These are phyloP conservation scores for Jacaranda copaia DNA, from an alignment of 257 asterid genomes.

Conservation along the genomic window DNA sequence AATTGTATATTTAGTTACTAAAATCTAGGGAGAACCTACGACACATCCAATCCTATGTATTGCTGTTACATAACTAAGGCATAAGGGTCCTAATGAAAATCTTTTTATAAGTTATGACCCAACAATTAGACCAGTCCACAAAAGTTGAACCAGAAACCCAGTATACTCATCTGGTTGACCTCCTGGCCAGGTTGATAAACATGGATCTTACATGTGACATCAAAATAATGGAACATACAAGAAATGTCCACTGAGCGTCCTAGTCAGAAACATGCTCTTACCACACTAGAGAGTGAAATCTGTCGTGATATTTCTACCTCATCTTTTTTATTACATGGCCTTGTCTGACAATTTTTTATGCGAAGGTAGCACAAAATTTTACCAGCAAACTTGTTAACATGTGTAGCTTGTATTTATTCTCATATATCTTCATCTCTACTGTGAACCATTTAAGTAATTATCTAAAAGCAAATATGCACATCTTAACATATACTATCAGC, in stretches of 20 bases:
- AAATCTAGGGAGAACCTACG: not conserved
- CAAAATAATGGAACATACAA: not conserved
- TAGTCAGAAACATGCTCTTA: not conserved
- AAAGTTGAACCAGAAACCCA: not conserved
- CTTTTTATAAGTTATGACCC: not conserved
- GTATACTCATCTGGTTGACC: not conserved
- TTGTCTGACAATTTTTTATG: not conserved
- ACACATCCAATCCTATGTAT: not conserved
- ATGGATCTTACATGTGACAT: not conserved
- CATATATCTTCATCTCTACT: not conserved
- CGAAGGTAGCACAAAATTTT: not conserved
- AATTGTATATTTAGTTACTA: not conserved
- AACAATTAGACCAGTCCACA: not conserved
- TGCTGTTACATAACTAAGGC: not conserved
- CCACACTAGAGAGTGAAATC: not conserved
- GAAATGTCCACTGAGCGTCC: not conserved
- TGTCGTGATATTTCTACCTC: not conserved
- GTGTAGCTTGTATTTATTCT: not conserved
- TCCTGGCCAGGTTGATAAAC: constrained; percentile 6
- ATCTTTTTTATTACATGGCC: not conserved
- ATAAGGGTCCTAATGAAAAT: not conserved
- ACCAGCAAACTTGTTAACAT: not conserved
- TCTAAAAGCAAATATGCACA: not conserved
- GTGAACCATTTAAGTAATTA: not conserved
- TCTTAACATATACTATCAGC: not conserved